phyloP scores from a whole-genome alignment of 306 rosid genomes.

The Rosa lucieae region DNA sequence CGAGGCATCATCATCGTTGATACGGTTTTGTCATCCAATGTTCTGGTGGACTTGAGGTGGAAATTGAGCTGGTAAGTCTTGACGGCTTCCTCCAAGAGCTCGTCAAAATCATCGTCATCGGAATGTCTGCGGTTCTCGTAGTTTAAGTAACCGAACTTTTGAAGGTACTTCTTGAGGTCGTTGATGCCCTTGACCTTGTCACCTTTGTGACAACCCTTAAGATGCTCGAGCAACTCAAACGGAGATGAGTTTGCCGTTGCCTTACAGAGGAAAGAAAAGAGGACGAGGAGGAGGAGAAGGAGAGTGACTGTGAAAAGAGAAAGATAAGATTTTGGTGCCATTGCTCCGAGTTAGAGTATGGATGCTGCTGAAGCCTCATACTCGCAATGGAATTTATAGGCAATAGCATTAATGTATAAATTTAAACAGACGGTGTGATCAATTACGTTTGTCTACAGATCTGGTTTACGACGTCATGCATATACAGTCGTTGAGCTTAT shows the following conservation, averaged over 20 bases:
- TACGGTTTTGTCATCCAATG: constrained; percentile 28
- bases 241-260: constrained; percentile 18
- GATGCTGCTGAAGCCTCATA: background rate
- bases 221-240: constrained; percentile 30
- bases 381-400: too few relatives aligned
- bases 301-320: background rate
- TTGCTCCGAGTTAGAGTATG: constrained; percentile 2
- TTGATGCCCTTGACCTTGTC: constrained; percentile 35
- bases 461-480: background rate
- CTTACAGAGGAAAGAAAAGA: constrained; percentile 5
- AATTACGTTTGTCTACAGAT: background rate
- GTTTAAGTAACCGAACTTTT: constrained; percentile 38
- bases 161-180: constrained; percentile 38
- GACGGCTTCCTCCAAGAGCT: constrained; percentile 35
- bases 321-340: constrained; percentile 16
- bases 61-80: constrained; percentile 37
- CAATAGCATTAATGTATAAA: background rate
- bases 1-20: constrained; percentile 38
- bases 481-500: too few relatives aligned
- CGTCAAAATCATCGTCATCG: constrained; percentile 26
- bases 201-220: constrained; percentile 35
- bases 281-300: background rate
- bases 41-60: constrained; percentile 26
- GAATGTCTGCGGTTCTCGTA: background rate
- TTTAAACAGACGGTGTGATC: background rate